These are phyloP conservation scores for Mycena latifolia DNA, from an alignment of 768 basidiomycete species.

Conservation along the genomic window DNA sequence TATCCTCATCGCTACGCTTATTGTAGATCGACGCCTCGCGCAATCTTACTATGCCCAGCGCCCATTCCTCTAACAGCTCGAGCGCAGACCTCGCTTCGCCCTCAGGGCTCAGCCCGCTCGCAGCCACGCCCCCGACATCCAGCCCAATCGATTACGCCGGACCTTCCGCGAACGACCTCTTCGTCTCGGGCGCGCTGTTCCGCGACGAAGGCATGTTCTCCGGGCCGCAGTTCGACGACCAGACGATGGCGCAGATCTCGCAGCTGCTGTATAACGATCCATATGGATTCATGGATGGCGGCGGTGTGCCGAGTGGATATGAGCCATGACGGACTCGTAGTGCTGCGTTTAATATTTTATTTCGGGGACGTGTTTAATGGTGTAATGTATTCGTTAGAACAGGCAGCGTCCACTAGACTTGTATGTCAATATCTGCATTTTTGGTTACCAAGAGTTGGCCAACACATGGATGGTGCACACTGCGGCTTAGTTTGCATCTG, in stretches of 20 bases:
- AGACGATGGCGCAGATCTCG: conserved; percentile 28
- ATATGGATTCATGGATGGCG: conserved; percentile 18
- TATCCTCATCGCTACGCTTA: not conserved
- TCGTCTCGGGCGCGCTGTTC: conserved; percentile 22
- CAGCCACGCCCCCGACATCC: not conserved
- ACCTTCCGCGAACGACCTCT: conserved; percentile 18
- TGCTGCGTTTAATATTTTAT: not conserved
- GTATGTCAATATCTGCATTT: too few species aligned
- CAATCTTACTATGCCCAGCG: conserved; percentile 4
- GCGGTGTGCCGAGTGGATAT: not conserved
- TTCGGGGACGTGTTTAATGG: not conserved
- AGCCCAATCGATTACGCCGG: conserved; percentile 3
- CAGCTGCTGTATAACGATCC: conserved; percentile 25
- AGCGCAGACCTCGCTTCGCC: not conserved
- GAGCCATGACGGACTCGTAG: not conserved
- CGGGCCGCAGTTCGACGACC: conserved; percentile 23
- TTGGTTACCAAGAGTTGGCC: too few species aligned
- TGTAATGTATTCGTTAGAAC: not conserved
- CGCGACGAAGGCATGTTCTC: conserved; percentile 24
- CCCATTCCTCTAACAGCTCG: not conserved
- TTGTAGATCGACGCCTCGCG: conserved; percentile 26
- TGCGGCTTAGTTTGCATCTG: too few species aligned
- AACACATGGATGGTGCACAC: too few species aligned
- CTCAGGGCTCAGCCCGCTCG: not conserved
- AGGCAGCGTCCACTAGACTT: too few species aligned